phyloP scores from a whole-genome alignment of 208 protist species.

The Endotrypanum monterogeii region DNA sequence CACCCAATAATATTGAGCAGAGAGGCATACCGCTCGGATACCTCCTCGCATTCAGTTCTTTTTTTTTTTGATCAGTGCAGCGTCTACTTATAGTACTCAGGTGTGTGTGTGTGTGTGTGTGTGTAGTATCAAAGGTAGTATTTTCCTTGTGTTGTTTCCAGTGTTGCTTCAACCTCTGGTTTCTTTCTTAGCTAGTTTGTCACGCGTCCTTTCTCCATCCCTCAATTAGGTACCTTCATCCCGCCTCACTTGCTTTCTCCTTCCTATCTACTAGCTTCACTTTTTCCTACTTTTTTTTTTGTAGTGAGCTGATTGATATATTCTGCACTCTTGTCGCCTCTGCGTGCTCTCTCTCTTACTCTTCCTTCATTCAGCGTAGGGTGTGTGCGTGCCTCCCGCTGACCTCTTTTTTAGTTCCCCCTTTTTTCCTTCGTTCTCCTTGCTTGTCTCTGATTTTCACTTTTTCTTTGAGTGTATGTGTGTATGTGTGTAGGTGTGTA shows the following conservation, averaged over 20 bases:
- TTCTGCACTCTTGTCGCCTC: background rate
- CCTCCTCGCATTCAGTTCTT: background rate
- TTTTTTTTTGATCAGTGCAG: background rate
- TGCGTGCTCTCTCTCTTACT: background rate
- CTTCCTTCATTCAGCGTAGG: no score
- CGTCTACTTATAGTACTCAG: no score
- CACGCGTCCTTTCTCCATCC: background rate
- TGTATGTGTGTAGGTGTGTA: no score
- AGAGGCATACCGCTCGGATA: background rate
- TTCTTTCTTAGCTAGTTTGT: background rate
- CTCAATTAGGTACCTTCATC: background rate
- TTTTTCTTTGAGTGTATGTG: background rate
- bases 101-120: background rate
- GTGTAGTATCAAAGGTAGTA: background rate
- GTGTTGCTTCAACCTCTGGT: background rate
- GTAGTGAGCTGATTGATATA: background rate
- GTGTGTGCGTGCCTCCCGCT: background rate
- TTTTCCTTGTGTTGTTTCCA: background rate
- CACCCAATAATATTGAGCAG: background rate
- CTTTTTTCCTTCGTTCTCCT: background rate
- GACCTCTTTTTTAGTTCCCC: background rate
- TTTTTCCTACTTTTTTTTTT: background rate
- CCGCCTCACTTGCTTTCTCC: background rate
- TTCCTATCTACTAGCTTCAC: no score
- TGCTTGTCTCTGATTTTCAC: background rate